phyloP scores from a whole-genome alignment of 1,284 basidiomycete genomes.

The Gomphus bonarii region DNA sequence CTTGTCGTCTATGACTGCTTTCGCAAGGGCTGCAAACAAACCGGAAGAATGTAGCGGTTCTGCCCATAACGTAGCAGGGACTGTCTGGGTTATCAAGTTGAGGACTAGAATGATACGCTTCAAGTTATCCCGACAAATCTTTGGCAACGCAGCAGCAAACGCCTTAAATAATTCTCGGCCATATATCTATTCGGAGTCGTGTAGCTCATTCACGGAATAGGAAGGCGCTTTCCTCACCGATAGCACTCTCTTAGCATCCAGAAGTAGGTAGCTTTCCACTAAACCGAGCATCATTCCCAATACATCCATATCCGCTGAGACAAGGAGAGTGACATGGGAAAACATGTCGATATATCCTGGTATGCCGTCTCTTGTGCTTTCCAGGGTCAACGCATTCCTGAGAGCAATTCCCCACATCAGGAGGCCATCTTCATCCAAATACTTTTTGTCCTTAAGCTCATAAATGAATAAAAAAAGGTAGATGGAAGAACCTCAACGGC shows the following conservation, averaged over 20 bases:
- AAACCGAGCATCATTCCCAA: constrained; percentile 58
- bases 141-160: constrained; percentile 36
- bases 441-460: constrained; percentile 39
- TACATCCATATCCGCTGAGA: constrained; percentile 67
- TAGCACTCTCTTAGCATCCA: constrained; percentile 57
- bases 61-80: constrained; percentile 55
- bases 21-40: constrained; percentile 51
- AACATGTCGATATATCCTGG: constrained; percentile 60
- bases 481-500: constrained; percentile 13
- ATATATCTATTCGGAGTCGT: constrained; percentile 29
- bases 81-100: constrained; percentile 47
- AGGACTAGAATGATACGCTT: constrained; percentile 47
- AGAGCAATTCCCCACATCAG: constrained; percentile 68
- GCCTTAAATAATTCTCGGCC: constrained; percentile 46
- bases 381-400: constrained; percentile 53
- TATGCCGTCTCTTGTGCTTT: constrained; percentile 31
- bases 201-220: too few relatives aligned
- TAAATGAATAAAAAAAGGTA: background rate
- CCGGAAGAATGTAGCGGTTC: constrained; percentile 61
- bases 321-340: constrained; percentile 48
- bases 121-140: constrained; percentile 41
- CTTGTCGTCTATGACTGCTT: constrained; percentile 51
- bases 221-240: constrained; percentile 38
- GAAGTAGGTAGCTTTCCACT: constrained; percentile 73
- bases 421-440: constrained; percentile 74